phyloP scores from a whole-genome alignment of 2,329 filamentous ascomycete species.

The Macrophomina pseudophaseolina region DNA sequence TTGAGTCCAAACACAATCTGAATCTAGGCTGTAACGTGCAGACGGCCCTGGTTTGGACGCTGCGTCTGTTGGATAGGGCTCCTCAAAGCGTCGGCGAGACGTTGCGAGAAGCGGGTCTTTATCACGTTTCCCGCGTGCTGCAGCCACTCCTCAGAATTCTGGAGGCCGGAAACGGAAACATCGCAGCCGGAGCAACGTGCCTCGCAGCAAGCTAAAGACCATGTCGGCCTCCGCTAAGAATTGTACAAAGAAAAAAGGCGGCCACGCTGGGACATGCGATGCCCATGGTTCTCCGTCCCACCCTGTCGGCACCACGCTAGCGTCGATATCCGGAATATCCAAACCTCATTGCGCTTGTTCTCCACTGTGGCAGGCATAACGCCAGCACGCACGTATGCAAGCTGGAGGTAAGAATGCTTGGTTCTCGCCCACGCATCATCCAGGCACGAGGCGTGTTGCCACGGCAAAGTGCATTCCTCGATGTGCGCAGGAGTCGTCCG shows the following conservation, averaged over 20 bases:
- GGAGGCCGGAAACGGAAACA: constrained; percentile 3
- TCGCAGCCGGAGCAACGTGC: constrained; percentile 17
- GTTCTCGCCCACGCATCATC: neutral
- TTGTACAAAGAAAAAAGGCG: constrained; percentile 12
- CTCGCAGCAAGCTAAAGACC: neutral
- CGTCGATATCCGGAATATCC: neutral
- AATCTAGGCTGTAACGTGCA: neutral
- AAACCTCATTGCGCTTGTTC: neutral
- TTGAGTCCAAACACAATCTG: neutral
- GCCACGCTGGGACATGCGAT: constrained; percentile 8
- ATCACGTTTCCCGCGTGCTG: constrained; percentile 22
- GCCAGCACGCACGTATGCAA: neutral
- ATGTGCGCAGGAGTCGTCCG: constrained; percentile 5
- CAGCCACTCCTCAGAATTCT: constrained; percentile 1
- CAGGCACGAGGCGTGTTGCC: constrained; percentile 15
- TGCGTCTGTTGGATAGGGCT: neutral
- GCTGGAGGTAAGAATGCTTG: constrained; percentile 3
- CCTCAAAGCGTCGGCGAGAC: neutral
- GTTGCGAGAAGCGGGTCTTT: constrained; percentile 7
- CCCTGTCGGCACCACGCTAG: neutral
- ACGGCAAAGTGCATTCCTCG: constrained; percentile 6
- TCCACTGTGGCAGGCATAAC: neutral
- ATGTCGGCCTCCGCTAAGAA: neutral
- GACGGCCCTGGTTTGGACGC: neutral
- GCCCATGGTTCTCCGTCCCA: constrained; percentile 11